phyloP scores from a whole-genome alignment of 2,329 filamentous ascomycete species.

The Verticillium nonalfalfae region DNA sequence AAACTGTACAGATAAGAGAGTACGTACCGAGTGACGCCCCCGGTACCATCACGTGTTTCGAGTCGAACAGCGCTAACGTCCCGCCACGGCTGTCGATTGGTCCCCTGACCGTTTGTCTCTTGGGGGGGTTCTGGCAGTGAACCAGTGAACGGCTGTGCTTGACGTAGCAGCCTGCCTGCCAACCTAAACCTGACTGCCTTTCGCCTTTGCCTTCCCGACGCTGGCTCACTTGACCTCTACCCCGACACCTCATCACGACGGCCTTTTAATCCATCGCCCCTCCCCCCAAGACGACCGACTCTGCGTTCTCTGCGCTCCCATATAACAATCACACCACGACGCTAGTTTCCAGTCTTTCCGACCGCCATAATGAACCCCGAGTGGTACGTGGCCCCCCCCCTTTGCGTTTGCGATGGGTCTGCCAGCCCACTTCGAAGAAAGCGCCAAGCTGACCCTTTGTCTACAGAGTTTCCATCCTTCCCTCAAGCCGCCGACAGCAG shows the following conservation, averaged over 20 bases:
- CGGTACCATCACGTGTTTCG: neutral
- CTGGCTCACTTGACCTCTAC: slow-evolving; percentile 3
- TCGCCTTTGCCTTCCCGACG: neutral
- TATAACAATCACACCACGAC: slow-evolving; percentile 5
- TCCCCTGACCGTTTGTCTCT: slow-evolving; percentile 1
- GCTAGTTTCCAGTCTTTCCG: slow-evolving; percentile 1
- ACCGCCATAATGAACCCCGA: slow-evolving; percentile 77
- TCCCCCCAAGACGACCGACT: neutral
- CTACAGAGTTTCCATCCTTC: slow-evolving; percentile 2
- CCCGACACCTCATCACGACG: slow-evolving; percentile 3
- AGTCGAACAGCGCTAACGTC: neutral
- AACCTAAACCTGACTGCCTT: slow-evolving; percentile 8
- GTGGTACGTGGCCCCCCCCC: slow-evolving; percentile 58
- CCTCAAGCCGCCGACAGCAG: neutral
- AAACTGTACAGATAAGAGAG: neutral
- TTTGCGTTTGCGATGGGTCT: slow-evolving; percentile 2
- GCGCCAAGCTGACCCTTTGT: slow-evolving; percentile 13
- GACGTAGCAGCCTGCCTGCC: slow-evolving; percentile 8
- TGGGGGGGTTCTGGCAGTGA: neutral
- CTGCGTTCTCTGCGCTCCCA: neutral
- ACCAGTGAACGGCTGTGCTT: slow-evolving; percentile 5
- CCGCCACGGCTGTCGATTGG: neutral
- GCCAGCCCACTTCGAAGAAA: neutral
- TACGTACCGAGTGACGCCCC: neutral
- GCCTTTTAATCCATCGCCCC: slow-evolving; percentile 9